A percentile compares a stretch with the other conserved stretches of the same genome.
Conservation (phyloP, 257 asterid species). For the Capsicum chinense region DNA sequence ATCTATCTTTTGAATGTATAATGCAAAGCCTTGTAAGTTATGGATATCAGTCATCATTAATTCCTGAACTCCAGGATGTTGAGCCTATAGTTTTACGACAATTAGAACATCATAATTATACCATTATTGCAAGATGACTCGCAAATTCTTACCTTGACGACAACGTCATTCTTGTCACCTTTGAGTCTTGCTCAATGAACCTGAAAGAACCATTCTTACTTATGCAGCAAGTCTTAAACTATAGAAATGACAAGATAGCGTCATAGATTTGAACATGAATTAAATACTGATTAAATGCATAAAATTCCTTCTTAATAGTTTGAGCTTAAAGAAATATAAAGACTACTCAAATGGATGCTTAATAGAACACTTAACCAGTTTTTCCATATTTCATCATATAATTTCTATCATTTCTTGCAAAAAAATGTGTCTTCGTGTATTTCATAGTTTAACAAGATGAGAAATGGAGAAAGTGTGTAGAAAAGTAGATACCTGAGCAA, state of each 20-base stretch:
- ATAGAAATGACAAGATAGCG: background rate
- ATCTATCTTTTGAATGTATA: slow-evolving; percentile 94
- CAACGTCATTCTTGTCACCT: slow-evolving; percentile 86
- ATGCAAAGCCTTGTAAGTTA: slow-evolving; percentile 91
- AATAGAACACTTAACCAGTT: background rate
- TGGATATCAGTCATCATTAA: slow-evolving; percentile 98
- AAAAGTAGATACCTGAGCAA: slow-evolving; percentile 74
- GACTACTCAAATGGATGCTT: background rate
- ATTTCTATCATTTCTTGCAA: slow-evolving; percentile 4
- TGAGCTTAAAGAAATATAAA: slow-evolving; percentile 17
- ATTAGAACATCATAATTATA: slow-evolving; percentile 31
- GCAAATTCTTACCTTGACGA: slow-evolving; percentile 69
- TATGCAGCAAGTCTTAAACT: background rate
- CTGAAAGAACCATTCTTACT: slow-evolving; percentile 45
- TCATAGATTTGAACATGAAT: slow-evolving; percentile 13
- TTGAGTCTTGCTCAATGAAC: slow-evolving; percentile 87
- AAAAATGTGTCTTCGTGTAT: background rate
- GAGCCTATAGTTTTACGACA: slow-evolving; percentile 58
- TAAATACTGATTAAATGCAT: slow-evolving; percentile 11
- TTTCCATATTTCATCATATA: background rate
- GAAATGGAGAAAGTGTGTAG: slow-evolving; percentile 6
- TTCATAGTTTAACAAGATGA: background rate
- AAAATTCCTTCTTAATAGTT: background rate
- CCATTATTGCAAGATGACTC: slow-evolving; percentile 25
- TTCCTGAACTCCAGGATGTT: slow-evolving; percentile 92